Conservation (phyloP, 352 stramenopile genomes). For the Phytophthora uliginosa region DNA sequence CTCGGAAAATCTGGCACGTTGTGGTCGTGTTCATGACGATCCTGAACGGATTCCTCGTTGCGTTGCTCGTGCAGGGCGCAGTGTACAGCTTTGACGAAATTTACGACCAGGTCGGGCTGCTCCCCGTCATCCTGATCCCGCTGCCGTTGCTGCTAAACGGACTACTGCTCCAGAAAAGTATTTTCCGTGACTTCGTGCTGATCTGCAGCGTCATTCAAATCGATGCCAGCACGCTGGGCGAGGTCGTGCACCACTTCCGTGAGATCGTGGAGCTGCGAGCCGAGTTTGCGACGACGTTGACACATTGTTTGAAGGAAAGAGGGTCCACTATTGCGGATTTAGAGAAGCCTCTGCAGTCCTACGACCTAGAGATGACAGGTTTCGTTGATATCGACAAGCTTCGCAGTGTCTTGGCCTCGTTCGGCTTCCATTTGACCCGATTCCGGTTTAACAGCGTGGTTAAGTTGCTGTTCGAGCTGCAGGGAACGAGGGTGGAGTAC, state of each 20-base stretch:
- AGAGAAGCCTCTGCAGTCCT: constrained; percentile 27
- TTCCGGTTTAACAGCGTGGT: constrained; percentile 71
- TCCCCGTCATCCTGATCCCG: constrained; percentile 39
- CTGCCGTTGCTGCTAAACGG: constrained; percentile 61
- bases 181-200: constrained; percentile 71
- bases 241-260: constrained; percentile 65
- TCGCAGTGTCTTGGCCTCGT: constrained; percentile 42
- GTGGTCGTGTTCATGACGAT: constrained; percentile 64
- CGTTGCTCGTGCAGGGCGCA: constrained; percentile 68
- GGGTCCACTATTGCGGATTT: constrained; percentile 39
- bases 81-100: constrained; percentile 57
- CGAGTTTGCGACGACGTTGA: constrained; percentile 49
- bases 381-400: constrained; percentile 54
- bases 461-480: constrained; percentile 57
- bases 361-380: constrained; percentile 37
- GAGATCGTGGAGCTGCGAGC: constrained; percentile 65
- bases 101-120: constrained; percentile 27
- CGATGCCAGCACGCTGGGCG: constrained; percentile 51
- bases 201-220: constrained; percentile 62
- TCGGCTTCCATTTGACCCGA: constrained; percentile 61
- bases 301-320: constrained; percentile 27
- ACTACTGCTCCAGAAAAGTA: constrained; percentile 58
- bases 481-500: constrained; percentile 55
- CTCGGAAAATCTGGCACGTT: constrained; percentile 74
- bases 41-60: constrained; percentile 72